These are phyloP conservation scores for Arbutus unedo DNA, from an alignment of 148 eudicot species.

Conservation along the genomic window DNA sequence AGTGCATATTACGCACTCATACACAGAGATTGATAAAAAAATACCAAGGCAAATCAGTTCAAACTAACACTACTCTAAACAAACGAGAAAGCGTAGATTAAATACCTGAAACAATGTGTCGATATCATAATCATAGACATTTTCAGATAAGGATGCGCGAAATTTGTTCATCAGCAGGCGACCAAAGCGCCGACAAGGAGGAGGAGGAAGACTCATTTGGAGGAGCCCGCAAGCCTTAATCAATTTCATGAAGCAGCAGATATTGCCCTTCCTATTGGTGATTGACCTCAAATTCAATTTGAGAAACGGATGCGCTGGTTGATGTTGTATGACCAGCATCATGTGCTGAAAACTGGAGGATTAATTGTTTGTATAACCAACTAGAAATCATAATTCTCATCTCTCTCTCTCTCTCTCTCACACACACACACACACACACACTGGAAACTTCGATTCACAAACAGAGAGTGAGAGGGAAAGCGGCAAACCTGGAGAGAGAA, in stretches of 20 bases:
- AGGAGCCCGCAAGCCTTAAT: background rate
- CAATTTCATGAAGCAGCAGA: slow-evolving; percentile 11
- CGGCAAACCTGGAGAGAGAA: too few relatives aligned
- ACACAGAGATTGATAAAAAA: background rate
- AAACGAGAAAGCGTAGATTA: background rate
- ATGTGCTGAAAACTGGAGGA: too few relatives aligned
- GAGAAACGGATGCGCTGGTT: background rate
- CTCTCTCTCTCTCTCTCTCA: too few relatives aligned
- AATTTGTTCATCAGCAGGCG: background rate
- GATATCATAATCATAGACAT: slow-evolving; percentile 19
- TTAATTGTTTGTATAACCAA: too few relatives aligned
- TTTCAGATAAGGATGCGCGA: background rate
- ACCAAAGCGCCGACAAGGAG: background rate
- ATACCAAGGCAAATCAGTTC: background rate
- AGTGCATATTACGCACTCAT: background rate
- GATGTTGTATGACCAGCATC: background rate
- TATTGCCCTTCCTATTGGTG: background rate
- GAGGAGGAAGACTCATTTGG: background rate
- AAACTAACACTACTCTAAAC: background rate
- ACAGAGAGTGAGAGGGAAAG: too few relatives aligned
- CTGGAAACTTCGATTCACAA: too few relatives aligned
- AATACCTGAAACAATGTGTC: slow-evolving; percentile 26
- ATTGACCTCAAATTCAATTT: background rate
- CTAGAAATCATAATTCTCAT: too few relatives aligned
- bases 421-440: too few relatives aligned